Conservation (phyloP, 129 eudicot species). For the carrot (Daucus carota) region DNA sequence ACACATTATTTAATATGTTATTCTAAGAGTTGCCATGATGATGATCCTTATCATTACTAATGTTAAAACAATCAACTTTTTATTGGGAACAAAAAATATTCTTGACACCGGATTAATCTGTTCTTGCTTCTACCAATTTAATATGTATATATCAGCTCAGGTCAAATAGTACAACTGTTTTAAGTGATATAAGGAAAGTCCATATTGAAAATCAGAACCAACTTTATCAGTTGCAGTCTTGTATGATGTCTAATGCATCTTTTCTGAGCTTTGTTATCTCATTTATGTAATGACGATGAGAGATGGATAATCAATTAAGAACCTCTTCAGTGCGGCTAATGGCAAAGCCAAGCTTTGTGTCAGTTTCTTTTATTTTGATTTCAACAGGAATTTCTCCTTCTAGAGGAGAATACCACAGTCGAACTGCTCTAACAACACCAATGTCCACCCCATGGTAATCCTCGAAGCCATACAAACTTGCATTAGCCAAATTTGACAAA, state of each 20-base stretch:
- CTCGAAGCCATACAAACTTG: conserved; percentile 87
- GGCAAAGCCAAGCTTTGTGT: conserved; percentile 76
- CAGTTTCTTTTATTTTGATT: conserved; percentile 57
- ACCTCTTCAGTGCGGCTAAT: conserved; percentile 94
- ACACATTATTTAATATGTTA: background rate
- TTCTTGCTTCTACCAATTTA: background rate
- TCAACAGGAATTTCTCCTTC: conserved; percentile 72
- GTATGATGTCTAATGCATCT: background rate
- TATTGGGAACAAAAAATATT: background rate
- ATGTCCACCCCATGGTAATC: conserved; percentile 97
- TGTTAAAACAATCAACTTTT: background rate
- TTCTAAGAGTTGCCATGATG: background rate
- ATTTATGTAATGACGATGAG: background rate
- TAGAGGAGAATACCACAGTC: conserved; percentile 86
- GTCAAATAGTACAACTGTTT: background rate
- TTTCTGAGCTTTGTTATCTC: background rate
- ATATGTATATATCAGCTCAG: background rate
- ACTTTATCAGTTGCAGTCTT: background rate
- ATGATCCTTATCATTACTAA: background rate
- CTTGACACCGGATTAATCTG: background rate
- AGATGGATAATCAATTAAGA: background rate
- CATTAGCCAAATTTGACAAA: conserved; percentile 58
- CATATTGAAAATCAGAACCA: background rate
- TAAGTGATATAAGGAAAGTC: background rate
- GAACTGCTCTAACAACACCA: conserved; percentile 87